Evolutionary conservation across 2,329 filamentous ascomycete genomes (phyloP).

Genomic region (Trichoderma polysporum): DNA sequence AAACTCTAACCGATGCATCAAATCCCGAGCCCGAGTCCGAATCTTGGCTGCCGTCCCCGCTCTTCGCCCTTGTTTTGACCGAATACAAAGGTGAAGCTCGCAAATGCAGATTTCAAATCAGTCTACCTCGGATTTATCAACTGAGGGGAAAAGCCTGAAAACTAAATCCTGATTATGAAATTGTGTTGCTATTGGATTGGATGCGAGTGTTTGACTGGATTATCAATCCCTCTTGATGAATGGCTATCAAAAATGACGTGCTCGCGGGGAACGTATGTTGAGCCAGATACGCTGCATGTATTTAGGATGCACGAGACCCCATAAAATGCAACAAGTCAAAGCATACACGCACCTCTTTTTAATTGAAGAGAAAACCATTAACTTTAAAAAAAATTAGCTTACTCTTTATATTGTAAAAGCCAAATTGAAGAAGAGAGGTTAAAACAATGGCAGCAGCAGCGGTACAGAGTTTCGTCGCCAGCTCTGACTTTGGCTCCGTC

Average conservation of each 20-base stretch:
- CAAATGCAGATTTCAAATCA: conserved; percentile 15
- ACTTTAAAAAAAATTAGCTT: not conserved
- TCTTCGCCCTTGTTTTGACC: not conserved
- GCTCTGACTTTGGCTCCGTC: conserved; percentile 17
- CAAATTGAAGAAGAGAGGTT: not conserved
- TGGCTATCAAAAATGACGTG: conserved; percentile 28
- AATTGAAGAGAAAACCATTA: not conserved
- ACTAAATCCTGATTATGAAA: conserved; percentile 6
- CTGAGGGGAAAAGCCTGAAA: conserved; percentile 3
- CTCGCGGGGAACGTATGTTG: conserved; percentile 22
- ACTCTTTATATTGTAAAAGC: not conserved
- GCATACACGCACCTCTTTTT: not conserved
- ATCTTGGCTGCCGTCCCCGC: not conserved
- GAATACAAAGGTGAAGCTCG: not conserved
- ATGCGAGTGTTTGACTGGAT: conserved; percentile 22
- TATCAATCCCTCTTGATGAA: conserved; percentile 27
- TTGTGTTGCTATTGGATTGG: not conserved
- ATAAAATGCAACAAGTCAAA: not conserved
- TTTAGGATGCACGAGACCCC: not conserved
- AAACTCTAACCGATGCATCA: not conserved
- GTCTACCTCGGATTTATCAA: not conserved
- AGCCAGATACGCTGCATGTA: not conserved
- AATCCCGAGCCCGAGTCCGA: not conserved
- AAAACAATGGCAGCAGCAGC: conserved; percentile 29
- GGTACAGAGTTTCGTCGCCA: conserved; percentile 23